These are phyloP conservation scores for Trichodelitschia bisporula DNA, from an alignment of 495 filamentous ascomycete species.

Conservation along the genomic window DNA sequence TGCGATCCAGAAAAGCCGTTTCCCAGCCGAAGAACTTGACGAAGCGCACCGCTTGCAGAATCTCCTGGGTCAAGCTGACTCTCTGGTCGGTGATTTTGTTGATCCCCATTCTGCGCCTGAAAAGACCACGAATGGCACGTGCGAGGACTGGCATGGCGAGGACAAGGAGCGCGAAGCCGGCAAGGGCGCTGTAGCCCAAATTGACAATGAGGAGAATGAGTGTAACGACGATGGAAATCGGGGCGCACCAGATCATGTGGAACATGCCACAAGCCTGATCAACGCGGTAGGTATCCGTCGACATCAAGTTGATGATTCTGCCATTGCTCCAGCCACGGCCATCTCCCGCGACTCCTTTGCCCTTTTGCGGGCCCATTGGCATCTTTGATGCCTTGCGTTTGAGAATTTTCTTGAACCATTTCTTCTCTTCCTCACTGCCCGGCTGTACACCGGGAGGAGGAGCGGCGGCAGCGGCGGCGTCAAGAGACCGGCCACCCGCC, in stretches of 20 bases:
- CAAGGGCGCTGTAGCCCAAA: conserved; percentile 63
- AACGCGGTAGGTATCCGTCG: conserved; percentile 73
- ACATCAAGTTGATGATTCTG: conserved; percentile 75
- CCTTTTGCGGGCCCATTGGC: no score
- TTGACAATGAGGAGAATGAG: conserved; percentile 63
- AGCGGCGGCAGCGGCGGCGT: conserved; percentile 5
- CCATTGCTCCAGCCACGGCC: conserved; percentile 78
- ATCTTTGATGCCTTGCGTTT: conserved; percentile 16
- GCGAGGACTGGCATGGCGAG: conserved; percentile 53
- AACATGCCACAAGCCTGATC: conserved; percentile 70
- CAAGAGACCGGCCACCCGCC: conserved; percentile 17
- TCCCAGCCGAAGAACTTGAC: conserved; percentile 98
- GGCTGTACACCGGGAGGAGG: conserved; percentile 14
- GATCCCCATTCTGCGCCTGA: conserved; percentile 45
- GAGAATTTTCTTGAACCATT: conserved; percentile 19
- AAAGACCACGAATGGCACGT: conserved; percentile 42
- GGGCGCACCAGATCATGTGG: conserved; percentile 73
- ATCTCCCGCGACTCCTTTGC: conserved; percentile 26
- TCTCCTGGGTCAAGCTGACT: conserved; percentile 79
- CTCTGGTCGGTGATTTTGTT: conserved; percentile 84
- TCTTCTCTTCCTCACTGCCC: conserved; percentile 20
- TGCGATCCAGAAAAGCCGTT: conserved; percentile 50
- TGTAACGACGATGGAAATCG: conserved; percentile 51
- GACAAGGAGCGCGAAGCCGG: conserved; percentile 64
- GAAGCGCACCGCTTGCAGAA: conserved; percentile 71